Evolutionary conservation across 2,329 filamentous ascomycete genomes (phyloP), one percentile per base, ranked within the genome.

Genomic region (Zasmidium citrigriseum): DNA sequence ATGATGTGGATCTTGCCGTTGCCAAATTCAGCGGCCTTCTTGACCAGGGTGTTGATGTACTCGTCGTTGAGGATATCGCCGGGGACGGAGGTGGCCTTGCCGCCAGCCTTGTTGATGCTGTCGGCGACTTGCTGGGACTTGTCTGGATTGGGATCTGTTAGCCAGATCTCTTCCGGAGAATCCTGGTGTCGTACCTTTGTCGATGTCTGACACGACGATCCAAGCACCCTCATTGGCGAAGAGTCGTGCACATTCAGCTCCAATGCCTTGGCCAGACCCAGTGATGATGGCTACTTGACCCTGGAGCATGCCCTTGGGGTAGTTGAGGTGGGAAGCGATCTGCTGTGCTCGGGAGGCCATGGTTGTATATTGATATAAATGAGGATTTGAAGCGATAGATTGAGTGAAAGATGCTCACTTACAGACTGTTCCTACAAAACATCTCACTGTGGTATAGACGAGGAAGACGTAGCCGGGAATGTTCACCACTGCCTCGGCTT

Each of bases 241-340:
- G 2, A 96, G 77, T 10, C 87, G 82, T 7, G 91, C 91, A 27
- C 88, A 83, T 77, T 96, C 92, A 24, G 91, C 92, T 22, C 91
- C 92, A 72, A 96, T 96, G 59, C 92, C 92, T 74, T 64, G 64
- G 12, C 62, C 62, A 46, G 58, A 61, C 12, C 66, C 66, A 2
- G 92, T 96, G 73, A 96, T 89, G 73, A 96, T 96, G 69, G 91
- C 91, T 16, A 89, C 86, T 73, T 96, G 91, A 53, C 89, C 89
- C 25, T 83, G 83, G 55, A 96, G 84, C 73, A 96, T 80, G 58
- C 91, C 91, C 70, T 85, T 83, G 38, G 91, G 90, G 77, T 87
- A 93, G 78, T 91, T 93, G 68, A 96, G 84, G 75, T 96, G 91
- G 61, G 83, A 83, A 38, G 88, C 84, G 67, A 96, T 85, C 76